These are phyloP conservation scores for Acacia pycnantha DNA, from an alignment of 331 rosid genomes.

Conservation along the genomic window DNA sequence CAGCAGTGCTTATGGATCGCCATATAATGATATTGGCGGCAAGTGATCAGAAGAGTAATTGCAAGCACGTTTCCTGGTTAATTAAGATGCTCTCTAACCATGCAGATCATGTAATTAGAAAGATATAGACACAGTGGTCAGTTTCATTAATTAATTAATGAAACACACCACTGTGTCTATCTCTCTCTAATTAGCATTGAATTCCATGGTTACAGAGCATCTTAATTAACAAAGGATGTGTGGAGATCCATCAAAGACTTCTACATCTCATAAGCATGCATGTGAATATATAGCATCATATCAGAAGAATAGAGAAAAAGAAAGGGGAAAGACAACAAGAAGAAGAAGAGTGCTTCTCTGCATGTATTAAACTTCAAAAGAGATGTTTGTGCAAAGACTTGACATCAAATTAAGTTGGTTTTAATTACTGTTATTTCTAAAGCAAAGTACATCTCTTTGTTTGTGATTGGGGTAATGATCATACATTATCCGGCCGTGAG, in stretches of 20 bases:
- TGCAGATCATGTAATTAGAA: neutral
- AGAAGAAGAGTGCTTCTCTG: neutral
- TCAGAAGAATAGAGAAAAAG: neutral
- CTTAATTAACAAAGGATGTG: neutral
- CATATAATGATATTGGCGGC: conserved; percentile 22
- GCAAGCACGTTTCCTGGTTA: neutral
- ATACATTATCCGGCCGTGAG: neutral
- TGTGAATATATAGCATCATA: neutral
- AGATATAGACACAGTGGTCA: neutral
- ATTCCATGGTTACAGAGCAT: neutral
- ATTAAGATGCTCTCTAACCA: neutral
- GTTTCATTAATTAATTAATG: neutral
- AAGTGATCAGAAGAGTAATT: conserved; percentile 1
- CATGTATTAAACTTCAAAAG: neutral
- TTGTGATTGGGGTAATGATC: neutral
- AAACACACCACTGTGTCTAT: neutral
- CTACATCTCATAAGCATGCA: neutral
- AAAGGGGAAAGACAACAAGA: too few species aligned
- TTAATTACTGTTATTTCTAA: neutral
- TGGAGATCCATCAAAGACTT: neutral
- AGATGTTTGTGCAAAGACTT: neutral
- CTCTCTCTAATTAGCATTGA: neutral
- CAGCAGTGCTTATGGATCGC: conserved; percentile 30
- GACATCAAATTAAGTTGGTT: neutral
- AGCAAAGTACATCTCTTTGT: neutral